phyloP scores from a whole-genome alignment of 139 green algal genomes.

The Chlamydomonas asymmetrica region DNA sequence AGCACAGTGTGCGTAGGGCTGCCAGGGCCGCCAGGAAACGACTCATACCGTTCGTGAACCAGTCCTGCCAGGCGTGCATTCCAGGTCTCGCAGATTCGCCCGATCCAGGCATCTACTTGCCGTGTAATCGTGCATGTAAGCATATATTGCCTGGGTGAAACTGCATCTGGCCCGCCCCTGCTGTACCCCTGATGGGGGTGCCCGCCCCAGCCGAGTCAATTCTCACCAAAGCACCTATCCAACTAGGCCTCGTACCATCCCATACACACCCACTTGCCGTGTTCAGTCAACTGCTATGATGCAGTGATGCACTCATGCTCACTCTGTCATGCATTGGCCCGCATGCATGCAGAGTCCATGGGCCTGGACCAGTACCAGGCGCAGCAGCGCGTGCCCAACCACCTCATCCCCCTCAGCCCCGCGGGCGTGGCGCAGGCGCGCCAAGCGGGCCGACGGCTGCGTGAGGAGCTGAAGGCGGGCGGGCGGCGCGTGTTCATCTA shows the following conservation, averaged over 20 bases:
- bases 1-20: background rate
- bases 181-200: too few relatives aligned
- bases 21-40: background rate
- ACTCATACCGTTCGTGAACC: background rate
- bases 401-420: slow-evolving; percentile 23
- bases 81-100: too few relatives aligned
- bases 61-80: background rate
- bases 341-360: slow-evolving; percentile 7
- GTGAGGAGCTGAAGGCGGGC: background rate
- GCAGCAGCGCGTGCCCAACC: slow-evolving; percentile 32
- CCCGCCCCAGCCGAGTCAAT: too few relatives aligned
- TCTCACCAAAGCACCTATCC: too few relatives aligned
- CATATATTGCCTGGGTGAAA: too few relatives aligned
- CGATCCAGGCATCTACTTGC: too few relatives aligned
- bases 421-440: slow-evolving; percentile 8
- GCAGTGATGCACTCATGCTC: background rate
- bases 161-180: too few relatives aligned
- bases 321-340: background rate
- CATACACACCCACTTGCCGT: slow-evolving; percentile 10
- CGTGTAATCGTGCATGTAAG: too few relatives aligned
- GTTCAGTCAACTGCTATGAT: background rate
- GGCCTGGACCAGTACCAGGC: slow-evolving; percentile 20
- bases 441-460: slow-evolving; percentile 10
- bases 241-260: background rate
- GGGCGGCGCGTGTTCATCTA: slow-evolving; percentile 16